Conservation (phyloP, 1,284 basidiomycete species). For the Fomes fomentarius region DNA sequence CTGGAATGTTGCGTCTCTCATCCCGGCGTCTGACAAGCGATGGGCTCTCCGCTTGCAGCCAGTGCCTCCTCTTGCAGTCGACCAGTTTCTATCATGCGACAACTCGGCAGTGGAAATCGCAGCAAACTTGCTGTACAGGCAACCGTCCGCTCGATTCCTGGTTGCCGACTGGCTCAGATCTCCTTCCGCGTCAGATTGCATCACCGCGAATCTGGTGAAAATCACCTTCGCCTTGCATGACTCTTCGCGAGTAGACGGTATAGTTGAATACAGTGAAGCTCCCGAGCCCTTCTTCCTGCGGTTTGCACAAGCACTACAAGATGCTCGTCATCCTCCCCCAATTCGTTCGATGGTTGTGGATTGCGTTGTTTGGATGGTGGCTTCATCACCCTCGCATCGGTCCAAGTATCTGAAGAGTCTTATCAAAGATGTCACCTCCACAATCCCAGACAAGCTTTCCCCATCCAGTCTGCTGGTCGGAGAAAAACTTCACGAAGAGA, state of each 20-base stretch:
- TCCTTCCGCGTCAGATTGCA: constrained; percentile 20
- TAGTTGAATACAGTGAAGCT: background rate
- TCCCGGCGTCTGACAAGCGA: constrained; percentile 20
- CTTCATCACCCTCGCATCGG: constrained; percentile 15
- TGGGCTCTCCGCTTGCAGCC: constrained; percentile 27
- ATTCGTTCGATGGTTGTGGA: constrained; percentile 17
- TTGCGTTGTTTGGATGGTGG: constrained; percentile 18
- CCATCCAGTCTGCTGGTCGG: constrained; percentile 13
- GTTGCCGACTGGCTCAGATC: constrained; percentile 37
- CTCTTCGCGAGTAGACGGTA: constrained; percentile 4
- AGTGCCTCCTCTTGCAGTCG: constrained; percentile 18
- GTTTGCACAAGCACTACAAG: constrained; percentile 17
- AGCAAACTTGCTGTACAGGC: constrained; percentile 45
- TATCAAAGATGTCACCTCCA: constrained; percentile 5
- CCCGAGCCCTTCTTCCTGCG: constrained; percentile 22
- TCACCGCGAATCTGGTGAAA: constrained; percentile 31
- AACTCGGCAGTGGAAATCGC: constrained; percentile 43
- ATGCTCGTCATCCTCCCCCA: constrained; percentile 2
- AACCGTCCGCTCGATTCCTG: constrained; percentile 18
- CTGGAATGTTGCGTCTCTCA: constrained; percentile 15
- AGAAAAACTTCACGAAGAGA: background rate
- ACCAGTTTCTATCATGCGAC: constrained; percentile 39
- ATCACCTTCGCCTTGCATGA: constrained; percentile 23
- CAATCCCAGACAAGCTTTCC: constrained; percentile 16
- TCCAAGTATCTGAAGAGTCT: constrained; percentile 20